Evolutionary conservation across 306 rosid genomes (phyloP), one percentile per base, ranked within the genome.

Genomic region (Herpetospermum pedunculosum): DNA sequence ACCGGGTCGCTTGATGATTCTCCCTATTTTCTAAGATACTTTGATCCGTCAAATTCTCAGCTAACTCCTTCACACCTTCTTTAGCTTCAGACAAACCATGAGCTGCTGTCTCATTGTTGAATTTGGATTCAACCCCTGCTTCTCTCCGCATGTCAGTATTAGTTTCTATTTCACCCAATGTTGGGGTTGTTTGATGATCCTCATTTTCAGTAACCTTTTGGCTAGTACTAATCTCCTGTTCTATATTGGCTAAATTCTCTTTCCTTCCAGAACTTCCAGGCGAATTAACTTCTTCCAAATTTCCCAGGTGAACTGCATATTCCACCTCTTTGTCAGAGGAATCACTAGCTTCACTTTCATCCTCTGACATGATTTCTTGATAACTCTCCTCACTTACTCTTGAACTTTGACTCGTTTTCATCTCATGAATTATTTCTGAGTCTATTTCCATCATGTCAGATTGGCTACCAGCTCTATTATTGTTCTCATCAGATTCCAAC

Each of bases 101-200:
- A 25, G 54, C 71, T 41, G 53, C 70, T 11, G 25, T 29, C 69
- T 59, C 71, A 57, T 28, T 40, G 28, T 59, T 29, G 41, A 43
- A n/a, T 60, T 75, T 40, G 5, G 71, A 59, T 29, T 46, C 77
- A 32, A 18, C 49, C 58, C 34, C 70, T 65, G 41, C 72, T 64
- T 64, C 75, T 62, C 40, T 72, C 18, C 30, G 74, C n/a, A 34
- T 30, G 19, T 63, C 35, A 43, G n/a, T 23, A 35, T 5, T 65
- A 5, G 8, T 76, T 80, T 44, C 63, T 18, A 25, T 62, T 12
- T 71, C 54, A n/a, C 50, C 58, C 53, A 71, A 30, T 28, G 40
- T 64, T 44, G 71, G 16, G 76, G 79, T 73, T 67, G 82, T 30
- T 78, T 21, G 77, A 41, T 72, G 81, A 68, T 52, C 73, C 29